phyloP scores from a whole-genome alignment of 1,284 basidiomycete genomes.

The Cutaneotrichosporon sp. region DNA sequence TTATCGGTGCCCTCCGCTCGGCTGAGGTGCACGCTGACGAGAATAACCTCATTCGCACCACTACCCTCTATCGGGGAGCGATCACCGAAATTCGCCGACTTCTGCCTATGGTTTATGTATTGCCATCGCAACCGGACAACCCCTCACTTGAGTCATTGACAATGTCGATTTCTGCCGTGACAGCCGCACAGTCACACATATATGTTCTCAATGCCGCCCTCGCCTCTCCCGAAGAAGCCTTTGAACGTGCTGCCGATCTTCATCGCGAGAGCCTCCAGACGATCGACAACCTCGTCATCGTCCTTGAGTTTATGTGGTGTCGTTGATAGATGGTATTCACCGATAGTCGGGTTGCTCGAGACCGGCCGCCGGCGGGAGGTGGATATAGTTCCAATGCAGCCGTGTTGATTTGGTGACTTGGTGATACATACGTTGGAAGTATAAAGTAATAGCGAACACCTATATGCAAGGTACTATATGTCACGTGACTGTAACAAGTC shows the following conservation, averaged over 20 bases:
- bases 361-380: too few relatives aligned
- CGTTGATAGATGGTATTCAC: too few relatives aligned
- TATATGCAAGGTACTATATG: too few relatives aligned
- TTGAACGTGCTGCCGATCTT: neutral
- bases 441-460: too few relatives aligned
- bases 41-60: neutral
- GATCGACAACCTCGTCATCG: neutral
- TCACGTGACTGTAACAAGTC: too few relatives aligned
- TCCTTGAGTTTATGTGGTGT: too few relatives aligned
- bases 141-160: neutral
- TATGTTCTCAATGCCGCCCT: neutral
- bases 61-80: neutral
- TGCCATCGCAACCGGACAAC: neutral
- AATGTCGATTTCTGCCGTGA: neutral
- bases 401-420: too few relatives aligned
- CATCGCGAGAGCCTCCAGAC: neutral
- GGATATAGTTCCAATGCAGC: too few relatives aligned
- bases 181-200: neutral
- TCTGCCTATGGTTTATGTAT: neutral
- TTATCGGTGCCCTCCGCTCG: neutral
- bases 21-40: neutral
- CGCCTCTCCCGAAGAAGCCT: neutral
- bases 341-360: too few relatives aligned
- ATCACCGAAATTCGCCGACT: neutral
- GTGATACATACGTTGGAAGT: too few relatives aligned